Conservation (phyloP, 257 asterid genomes). For the Galeopsis tetrahit region DNA sequence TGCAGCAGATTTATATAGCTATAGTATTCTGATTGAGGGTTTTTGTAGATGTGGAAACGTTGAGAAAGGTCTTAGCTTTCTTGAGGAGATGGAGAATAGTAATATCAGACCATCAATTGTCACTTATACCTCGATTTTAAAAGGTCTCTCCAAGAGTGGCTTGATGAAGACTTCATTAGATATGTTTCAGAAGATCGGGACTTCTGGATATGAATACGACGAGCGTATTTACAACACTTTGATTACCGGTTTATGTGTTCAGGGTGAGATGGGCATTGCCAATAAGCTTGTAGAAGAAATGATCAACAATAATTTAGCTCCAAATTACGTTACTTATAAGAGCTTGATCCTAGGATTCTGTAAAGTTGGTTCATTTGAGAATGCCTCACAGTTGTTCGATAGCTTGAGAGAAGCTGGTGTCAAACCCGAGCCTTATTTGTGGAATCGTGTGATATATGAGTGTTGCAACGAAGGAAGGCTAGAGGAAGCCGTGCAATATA, state of each 20-base stretch:
- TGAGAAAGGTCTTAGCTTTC: slow-evolving; percentile 31
- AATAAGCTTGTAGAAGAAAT: slow-evolving; percentile 56
- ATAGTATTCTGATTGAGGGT: slow-evolving; percentile 62
- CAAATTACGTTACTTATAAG: slow-evolving; percentile 41
- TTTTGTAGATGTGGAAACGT: slow-evolving; percentile 45
- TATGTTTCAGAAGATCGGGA: slow-evolving; percentile 44
- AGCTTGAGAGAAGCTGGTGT: slow-evolving; percentile 34
- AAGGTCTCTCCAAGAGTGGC: slow-evolving; percentile 49
- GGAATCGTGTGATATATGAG: no score
- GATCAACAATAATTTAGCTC: slow-evolving; percentile 48
- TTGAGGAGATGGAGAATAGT: slow-evolving; percentile 42
- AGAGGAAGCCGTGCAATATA: no score
- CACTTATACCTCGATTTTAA: slow-evolving; percentile 55
- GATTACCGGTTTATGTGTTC: slow-evolving; percentile 56
- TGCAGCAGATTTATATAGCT: slow-evolving; percentile 58
- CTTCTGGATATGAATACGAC: slow-evolving; percentile 51
- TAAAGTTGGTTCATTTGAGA: slow-evolving; percentile 43
- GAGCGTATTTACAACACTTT: slow-evolving; percentile 51
- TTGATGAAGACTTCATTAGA: slow-evolving; percentile 41
- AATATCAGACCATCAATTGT: slow-evolving; percentile 49
- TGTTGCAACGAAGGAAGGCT: no score
- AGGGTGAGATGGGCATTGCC: slow-evolving; percentile 57
- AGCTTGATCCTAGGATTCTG: slow-evolving; percentile 52
- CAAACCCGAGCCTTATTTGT: no score
- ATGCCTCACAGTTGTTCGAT: slow-evolving; percentile 41